These are phyloP conservation scores for Microbotryum silenes-acaulis DNA, from an alignment of 1,284 basidiomycete species.

Conservation along the genomic window DNA sequence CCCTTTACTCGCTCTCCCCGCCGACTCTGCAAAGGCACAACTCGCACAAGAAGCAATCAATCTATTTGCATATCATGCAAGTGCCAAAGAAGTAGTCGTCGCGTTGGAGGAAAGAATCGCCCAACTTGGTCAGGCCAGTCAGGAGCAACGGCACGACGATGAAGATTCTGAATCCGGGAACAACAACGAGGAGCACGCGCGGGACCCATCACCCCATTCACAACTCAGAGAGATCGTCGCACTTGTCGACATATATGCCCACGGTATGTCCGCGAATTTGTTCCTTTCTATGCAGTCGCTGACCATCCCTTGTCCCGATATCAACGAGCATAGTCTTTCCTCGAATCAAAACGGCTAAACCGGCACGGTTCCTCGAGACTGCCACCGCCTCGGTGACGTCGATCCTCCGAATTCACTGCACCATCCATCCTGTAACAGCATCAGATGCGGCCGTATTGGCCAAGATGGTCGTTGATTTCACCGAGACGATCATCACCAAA, in stretches of 20 bases:
- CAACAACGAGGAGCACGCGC: not conserved
- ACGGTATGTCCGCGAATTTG: not conserved
- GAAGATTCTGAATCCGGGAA: not conserved
- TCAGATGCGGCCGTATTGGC: not conserved
- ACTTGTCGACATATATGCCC: not conserved
- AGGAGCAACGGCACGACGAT: not conserved
- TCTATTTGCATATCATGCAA: not conserved
- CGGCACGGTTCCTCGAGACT: constrained; percentile 3
- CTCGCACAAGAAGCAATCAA: not conserved
- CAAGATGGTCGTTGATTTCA: not conserved
- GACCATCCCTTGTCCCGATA: too few species aligned
- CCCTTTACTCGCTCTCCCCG: not conserved
- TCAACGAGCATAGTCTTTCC: constrained; percentile 2
- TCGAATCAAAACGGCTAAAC: constrained; percentile 1
- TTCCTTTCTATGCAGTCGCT: too few species aligned
- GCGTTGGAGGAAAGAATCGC: constrained; percentile 5
- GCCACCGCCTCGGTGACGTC: not conserved
- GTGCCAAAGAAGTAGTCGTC: constrained; percentile 15
- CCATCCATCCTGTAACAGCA: not conserved
- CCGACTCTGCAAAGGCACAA: not conserved
- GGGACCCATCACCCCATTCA: not conserved
- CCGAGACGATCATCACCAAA: not conserved
- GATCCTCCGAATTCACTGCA: not conserved
- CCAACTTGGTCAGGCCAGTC: not conserved
- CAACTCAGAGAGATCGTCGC: not conserved